phyloP scores from a whole-genome alignment of 768 basidiomycete species.

The Melanogaster broomeanus region DNA sequence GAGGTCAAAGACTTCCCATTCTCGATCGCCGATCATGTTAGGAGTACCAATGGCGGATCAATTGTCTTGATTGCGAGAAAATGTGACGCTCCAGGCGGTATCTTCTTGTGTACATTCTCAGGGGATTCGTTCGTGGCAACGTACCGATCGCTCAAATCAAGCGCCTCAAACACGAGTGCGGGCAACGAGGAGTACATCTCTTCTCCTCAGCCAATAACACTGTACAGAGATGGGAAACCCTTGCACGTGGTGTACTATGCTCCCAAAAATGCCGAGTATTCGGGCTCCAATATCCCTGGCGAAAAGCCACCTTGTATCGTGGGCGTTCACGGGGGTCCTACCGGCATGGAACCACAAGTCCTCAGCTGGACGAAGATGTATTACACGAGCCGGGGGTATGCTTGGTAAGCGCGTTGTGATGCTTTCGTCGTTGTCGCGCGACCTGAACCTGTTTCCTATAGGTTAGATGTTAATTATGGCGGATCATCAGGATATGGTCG shows the following conservation, averaged over 20 bases:
- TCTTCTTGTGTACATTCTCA: constrained; percentile 32
- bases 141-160: constrained; percentile 23
- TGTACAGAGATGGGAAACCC: constrained; percentile 38
- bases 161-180: constrained; percentile 16
- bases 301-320: constrained; percentile 73
- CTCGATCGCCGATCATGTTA: constrained; percentile 27
- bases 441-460: constrained; percentile 15
- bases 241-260: constrained; percentile 68
- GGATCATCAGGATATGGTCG: constrained; percentile 78
- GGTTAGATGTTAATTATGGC: constrained; percentile 77
- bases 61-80: constrained; percentile 38
- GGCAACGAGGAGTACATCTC: constrained; percentile 41
- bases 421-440: neutral
- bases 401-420: constrained; percentile 48
- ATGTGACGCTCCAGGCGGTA: constrained; percentile 30
- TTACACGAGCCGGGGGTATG: constrained; percentile 72
- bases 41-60: constrained; percentile 16
- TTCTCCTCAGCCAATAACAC: constrained; percentile 46
- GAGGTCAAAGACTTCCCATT: constrained; percentile 37
- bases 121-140: constrained; percentile 22
- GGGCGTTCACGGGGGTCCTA: constrained; percentile 74
- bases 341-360: constrained; percentile 44
- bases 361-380: constrained; percentile 59
- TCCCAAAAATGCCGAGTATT: constrained; percentile 64
- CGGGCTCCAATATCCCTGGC: constrained; percentile 43